Evolutionary conservation across 164 flowering plant genomes (phyloP).

Genomic region (Umbellularia californica): DNA sequence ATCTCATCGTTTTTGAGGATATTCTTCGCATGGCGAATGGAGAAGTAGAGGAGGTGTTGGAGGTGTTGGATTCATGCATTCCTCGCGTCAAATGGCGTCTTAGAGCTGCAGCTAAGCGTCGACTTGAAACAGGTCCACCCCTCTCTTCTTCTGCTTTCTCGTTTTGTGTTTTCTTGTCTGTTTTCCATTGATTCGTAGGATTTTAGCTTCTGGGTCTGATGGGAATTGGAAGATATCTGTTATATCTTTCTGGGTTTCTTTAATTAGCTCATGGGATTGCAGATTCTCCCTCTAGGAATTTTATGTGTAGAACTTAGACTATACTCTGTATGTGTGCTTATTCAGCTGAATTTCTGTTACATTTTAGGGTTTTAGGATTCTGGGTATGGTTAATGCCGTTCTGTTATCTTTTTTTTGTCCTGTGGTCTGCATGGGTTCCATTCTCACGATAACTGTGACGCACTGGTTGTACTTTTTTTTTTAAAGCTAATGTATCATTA

Average conservation of each 20-base stretch:
- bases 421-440: no score
- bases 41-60: slow-evolving; percentile 33
- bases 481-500: background rate
- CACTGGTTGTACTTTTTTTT: no score
- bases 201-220: slow-evolving; percentile 5
- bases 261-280: background rate
- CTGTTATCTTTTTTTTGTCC: background rate
- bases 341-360: background rate
- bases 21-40: slow-evolving; percentile 24
- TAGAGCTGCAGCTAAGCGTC: slow-evolving; percentile 50
- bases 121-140: slow-evolving; percentile 51
- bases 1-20: background rate
- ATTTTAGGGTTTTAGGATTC: background rate
- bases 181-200: background rate
- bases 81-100: slow-evolving; percentile 66
- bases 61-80: slow-evolving; percentile 39
- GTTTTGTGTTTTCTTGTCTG: background rate
- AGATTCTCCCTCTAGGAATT: background rate
- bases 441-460: background rate
- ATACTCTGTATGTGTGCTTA: background rate
- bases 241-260: background rate
- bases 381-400: background rate
- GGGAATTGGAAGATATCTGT: background rate
- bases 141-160: background rate
- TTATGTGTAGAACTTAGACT: background rate